Base-by-base conservation (phyloP, 31 red algal genomes). In the Odonthalia washingtoniensis region DNA sequence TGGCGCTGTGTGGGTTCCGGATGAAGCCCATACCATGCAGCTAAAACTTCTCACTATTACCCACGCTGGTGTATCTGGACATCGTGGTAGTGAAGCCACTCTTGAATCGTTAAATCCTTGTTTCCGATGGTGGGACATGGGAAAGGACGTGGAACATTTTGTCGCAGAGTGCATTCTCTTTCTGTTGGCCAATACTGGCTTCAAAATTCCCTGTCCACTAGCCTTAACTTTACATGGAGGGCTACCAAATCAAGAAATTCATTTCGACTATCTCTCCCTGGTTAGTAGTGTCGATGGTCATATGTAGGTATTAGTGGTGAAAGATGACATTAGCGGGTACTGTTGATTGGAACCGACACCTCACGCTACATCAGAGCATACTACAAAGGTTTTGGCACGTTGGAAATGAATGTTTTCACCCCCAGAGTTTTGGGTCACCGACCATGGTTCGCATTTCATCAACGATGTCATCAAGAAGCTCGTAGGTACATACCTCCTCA, bases 381-480 rank as follows among this genome's bases (percentile, higher is more conserved):
- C 83, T n/a, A 46, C 77, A 6, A 2, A 4, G 4, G 77, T 64
- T 6, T 28, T 80, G 3, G 4, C 61, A 39, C 73, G 85, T 28
- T 78, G 73, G 31, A 88, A 21, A 6, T 74, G 85, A 0, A 26
- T 78, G 9, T 89, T 89, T 30, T 80, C 86, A 28, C 37, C 86
- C 35, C 32, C 44, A 0, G 33, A 27, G n/a, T 37, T 49, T 14
- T 80, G 49, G 86, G 86, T 89, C 0, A 72, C 53, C 35, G 86
- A 89, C 0, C 86, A 73, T 42, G 85, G 86, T 57, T 80, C 86
- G 60, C 86, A 89, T 40, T 89, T 80, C 38, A 89, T 80, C 38
- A 89, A 80, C 61, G 61, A 79, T 42, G 76, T 70, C 0, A 0
- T 81, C 43, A 34, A 27, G 24, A 46, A 65, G 3, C 0, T 86